Evolutionary conservation across 805 yeast species (phyloP).

Genomic region (Saturnispora galanensis): DNA sequence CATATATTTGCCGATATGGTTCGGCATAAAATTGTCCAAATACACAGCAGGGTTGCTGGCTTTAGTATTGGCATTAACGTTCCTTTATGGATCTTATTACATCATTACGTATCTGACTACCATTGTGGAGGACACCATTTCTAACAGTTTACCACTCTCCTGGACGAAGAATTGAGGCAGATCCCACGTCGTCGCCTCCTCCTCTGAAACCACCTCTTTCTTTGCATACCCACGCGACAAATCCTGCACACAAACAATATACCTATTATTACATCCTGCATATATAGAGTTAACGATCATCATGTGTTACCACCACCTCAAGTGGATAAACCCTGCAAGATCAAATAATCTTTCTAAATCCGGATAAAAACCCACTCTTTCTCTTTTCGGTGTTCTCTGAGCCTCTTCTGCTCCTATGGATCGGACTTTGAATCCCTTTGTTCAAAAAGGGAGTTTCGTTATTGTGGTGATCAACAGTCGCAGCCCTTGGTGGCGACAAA

Average conservation of each 20-base stretch:
- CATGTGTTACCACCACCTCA: no score
- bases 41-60: conserved; percentile 1
- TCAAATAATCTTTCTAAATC: neutral
- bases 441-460: no score
- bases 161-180: no score
- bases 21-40: neutral
- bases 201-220: no score
- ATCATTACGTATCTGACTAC: neutral
- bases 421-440: no score
- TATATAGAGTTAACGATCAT: no score
- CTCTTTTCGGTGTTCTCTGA: neutral
- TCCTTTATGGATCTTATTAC: neutral
- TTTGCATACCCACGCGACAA: neutral
- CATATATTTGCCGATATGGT: conserved; percentile 13
- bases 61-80: neutral
- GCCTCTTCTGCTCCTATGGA: neutral
- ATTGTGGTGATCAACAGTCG: neutral
- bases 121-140: neutral
- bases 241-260: neutral
- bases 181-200: no score
- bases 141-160: neutral
- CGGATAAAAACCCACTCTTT: conserved; percentile 6
- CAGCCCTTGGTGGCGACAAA: conserved; percentile 4
- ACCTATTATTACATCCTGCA: no score
- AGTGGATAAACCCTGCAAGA: no score